A percentile compares a stretch with the other conserved stretches of the same genome.
Conservation (phyloP, 495 filamentous ascomycete species). For the Bombardia bombarda region DNA sequence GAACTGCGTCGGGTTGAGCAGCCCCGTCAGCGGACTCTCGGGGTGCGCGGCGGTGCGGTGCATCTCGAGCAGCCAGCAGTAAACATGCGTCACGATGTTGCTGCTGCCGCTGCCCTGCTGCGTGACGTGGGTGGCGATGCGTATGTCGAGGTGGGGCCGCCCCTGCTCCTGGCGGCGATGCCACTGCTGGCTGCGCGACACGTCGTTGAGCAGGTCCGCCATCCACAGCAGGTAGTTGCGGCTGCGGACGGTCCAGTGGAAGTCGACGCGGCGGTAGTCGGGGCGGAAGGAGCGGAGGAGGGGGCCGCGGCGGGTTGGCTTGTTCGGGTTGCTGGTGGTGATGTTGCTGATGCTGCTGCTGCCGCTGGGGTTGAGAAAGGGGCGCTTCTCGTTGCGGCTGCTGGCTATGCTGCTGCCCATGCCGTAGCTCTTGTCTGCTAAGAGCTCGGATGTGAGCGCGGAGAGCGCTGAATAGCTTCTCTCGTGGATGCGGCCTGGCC, state of each 20-base stretch:
- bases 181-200: slow-evolving; percentile 12
- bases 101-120: slow-evolving; percentile 30
- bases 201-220: slow-evolving; percentile 29
- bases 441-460: too few species aligned
- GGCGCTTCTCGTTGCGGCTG: not conserved
- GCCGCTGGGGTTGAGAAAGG: not conserved
- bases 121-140: slow-evolving; percentile 31
- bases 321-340: not conserved
- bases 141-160: slow-evolving; percentile 26
- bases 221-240: slow-evolving; percentile 33
- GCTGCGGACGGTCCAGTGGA: slow-evolving; percentile 35
- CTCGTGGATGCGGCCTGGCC: not conserved
- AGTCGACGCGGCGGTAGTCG: slow-evolving; percentile 27
- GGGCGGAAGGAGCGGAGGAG: too few species aligned
- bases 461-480: too few species aligned
- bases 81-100: slow-evolving; percentile 28
- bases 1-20: slow-evolving; percentile 32
- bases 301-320: too few species aligned
- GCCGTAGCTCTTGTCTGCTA: not conserved
- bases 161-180: slow-evolving; percentile 1
- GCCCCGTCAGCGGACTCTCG: slow-evolving; percentile 26
- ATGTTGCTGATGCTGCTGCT: not conserved
- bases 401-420: not conserved
- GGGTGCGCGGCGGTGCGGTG: slow-evolving; percentile 27
- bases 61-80: slow-evolving; percentile 28